These are phyloP conservation scores for Pichia membranifaciens DNA, from an alignment of 805 yeast species.

Conservation along the genomic window DNA sequence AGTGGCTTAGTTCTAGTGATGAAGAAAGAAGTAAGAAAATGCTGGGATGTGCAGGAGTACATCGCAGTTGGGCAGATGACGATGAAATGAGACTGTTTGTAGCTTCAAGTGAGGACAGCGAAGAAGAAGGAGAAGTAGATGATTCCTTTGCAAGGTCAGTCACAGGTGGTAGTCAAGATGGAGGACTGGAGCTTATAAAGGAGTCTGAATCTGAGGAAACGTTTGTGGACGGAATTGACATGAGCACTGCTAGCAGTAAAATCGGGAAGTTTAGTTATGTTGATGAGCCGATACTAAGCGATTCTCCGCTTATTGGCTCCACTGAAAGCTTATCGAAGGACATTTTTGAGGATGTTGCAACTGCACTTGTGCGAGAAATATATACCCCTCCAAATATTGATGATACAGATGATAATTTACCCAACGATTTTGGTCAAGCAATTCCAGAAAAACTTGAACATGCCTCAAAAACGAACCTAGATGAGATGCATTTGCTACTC, in stretches of 20 bases:
- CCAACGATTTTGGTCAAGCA: too few species aligned
- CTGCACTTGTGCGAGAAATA: not conserved
- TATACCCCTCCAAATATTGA: not conserved
- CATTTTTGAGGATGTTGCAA: not conserved
- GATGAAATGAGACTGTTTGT: slow-evolving; percentile 22
- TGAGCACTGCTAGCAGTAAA: not conserved
- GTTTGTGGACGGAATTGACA: not conserved
- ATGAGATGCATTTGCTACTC: too few species aligned
- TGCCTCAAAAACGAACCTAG: not conserved
- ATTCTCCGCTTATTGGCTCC: not conserved
- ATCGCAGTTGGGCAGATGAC: slow-evolving; percentile 22
- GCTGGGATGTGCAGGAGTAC: slow-evolving; percentile 12
- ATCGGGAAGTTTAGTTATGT: not conserved
- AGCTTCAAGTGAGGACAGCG: slow-evolving; percentile 14
- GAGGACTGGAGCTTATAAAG: slow-evolving; percentile 11
- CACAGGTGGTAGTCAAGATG: slow-evolving; percentile 1
- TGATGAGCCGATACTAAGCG: not conserved
- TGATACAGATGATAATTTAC: too few species aligned
- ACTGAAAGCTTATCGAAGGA: not conserved
- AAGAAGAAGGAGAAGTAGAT: slow-evolving; percentile 8
- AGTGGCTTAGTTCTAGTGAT: slow-evolving; percentile 20
- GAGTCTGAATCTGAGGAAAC: slow-evolving; percentile 13
- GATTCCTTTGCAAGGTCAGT: not conserved
- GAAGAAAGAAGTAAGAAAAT: slow-evolving; percentile 17
- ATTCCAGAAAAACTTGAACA: not conserved